Conservation (phyloP, 495 filamentous ascomycete genomes). For the Aspergillus ellipticus region DNA sequence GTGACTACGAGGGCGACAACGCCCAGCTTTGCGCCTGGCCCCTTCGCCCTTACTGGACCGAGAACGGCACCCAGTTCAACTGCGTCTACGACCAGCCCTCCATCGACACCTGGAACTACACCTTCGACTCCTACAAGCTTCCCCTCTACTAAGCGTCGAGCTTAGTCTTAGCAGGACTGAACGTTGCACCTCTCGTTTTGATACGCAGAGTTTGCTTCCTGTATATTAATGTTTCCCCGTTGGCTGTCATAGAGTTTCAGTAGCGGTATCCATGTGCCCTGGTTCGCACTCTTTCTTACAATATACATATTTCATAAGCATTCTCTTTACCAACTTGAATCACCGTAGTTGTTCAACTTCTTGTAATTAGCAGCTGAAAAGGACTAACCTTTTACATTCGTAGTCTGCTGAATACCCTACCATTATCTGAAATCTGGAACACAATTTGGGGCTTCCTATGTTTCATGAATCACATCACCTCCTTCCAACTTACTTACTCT, state of each 20-base stretch:
- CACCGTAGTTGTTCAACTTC: too few relatives aligned
- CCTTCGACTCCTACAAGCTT: constrained; percentile 18
- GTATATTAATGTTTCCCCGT: neutral
- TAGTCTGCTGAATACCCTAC: too few relatives aligned
- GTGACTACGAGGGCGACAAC: constrained; percentile 27
- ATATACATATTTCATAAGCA: too few relatives aligned
- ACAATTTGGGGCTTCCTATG: too few relatives aligned
- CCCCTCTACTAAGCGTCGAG: neutral
- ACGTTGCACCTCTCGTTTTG: neutral
- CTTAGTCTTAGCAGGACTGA: neutral
- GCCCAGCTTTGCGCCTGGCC: constrained; percentile 43
- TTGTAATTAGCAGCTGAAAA: too few relatives aligned
- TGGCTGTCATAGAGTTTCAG: neutral
- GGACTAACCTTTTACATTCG: too few relatives aligned
- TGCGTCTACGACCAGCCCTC: constrained; percentile 44
- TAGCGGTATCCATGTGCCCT: neutral
- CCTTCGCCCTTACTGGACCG: constrained; percentile 39
- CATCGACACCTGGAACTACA: constrained; percentile 36
- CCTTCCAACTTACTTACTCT: too few relatives aligned
- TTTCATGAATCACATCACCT: too few relatives aligned
- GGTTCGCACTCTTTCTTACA: neutral
- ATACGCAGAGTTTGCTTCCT: neutral
- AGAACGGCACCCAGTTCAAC: constrained; percentile 17
- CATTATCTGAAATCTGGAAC: too few relatives aligned
- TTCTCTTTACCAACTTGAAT: too few relatives aligned